These are phyloP conservation scores for Macrolepiota fuliginosa DNA, from an alignment of 768 basidiomycete genomes.

Conservation along the genomic window DNA sequence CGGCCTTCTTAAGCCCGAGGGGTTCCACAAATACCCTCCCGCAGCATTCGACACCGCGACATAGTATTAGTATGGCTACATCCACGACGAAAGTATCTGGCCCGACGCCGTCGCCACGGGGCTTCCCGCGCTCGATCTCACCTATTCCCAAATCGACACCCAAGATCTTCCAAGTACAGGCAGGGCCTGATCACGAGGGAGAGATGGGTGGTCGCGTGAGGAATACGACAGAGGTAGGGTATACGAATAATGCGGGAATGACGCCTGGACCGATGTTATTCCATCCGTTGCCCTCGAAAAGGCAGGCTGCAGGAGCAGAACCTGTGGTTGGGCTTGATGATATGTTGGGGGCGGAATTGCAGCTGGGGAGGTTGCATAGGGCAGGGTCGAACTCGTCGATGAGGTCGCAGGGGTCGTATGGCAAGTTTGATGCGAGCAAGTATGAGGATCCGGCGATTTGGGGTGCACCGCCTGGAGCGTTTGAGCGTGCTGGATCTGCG, in stretches of 20 bases:
- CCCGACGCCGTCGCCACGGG: neutral
- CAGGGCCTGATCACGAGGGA: neutral
- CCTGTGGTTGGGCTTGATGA: neutral
- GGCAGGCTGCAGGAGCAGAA: neutral
- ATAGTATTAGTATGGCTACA: neutral
- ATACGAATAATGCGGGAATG: constrained; percentile 7
- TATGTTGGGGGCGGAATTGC: neutral
- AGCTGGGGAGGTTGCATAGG: neutral
- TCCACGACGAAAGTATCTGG: neutral
- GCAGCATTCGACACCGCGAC: constrained; percentile 4
- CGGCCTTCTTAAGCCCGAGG: neutral
- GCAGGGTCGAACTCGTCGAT: constrained; percentile 14
- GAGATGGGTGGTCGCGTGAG: neutral
- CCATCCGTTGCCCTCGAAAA: constrained; percentile 1
- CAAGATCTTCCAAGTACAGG: constrained; percentile 5
- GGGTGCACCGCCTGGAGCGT: constrained; percentile 9
- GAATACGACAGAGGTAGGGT: neutral
- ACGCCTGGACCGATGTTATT: constrained; percentile 7
- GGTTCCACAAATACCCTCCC: neutral
- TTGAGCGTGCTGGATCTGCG: neutral
- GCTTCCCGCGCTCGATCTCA: neutral
- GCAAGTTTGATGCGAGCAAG: constrained; percentile 12
- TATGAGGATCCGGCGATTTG: constrained; percentile 17
- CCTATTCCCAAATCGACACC: neutral
- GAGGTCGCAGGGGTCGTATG: constrained; percentile 13